Evolutionary conservation across 2,329 filamentous ascomycete species (phyloP).

Genomic region (Aschersonia sp.): DNA sequence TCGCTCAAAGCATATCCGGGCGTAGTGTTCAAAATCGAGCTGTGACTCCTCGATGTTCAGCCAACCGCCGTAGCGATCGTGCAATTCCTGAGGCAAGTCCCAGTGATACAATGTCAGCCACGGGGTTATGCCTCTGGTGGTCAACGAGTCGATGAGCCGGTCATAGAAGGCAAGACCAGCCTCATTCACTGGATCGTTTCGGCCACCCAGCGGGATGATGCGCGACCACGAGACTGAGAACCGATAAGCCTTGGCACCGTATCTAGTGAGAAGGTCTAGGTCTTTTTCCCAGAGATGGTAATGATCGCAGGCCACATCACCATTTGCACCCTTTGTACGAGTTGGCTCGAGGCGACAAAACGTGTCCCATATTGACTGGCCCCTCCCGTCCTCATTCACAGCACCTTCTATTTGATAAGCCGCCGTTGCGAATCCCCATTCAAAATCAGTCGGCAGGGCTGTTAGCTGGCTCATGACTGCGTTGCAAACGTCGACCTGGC

Average conservation of each 20-base stretch:
- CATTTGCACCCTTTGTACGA: conserved; percentile 24
- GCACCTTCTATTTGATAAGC: conserved; percentile 31
- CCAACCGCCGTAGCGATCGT: conserved; percentile 21
- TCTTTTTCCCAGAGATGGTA: conserved; percentile 33
- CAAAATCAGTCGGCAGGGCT: conserved; percentile 20
- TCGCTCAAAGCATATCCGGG: conserved; percentile 18
- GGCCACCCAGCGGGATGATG: conserved; percentile 48
- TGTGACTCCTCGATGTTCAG: conserved; percentile 16
- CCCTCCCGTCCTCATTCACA: conserved; percentile 23
- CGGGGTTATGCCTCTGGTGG: conserved; percentile 41
- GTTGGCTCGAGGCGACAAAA: conserved; percentile 24
- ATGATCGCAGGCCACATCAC: conserved; percentile 31
- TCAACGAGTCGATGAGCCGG: conserved; percentile 42
- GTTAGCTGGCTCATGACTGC: conserved; percentile 4
- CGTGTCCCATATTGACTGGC: conserved; percentile 27
- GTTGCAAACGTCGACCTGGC: background rate
- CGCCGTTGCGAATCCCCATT: conserved; percentile 26
- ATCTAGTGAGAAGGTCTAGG: conserved; percentile 41
- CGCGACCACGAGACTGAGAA: conserved; percentile 52
- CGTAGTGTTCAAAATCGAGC: conserved; percentile 21
- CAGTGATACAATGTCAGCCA: conserved; percentile 53
- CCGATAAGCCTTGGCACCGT: conserved; percentile 45
- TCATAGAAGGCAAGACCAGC: conserved; percentile 45
- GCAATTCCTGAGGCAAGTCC: conserved; percentile 29
- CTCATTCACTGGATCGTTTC: conserved; percentile 47